Evolutionary conservation across 331 rosid genomes (phyloP).

Genomic region (Malus hybrid): DNA sequence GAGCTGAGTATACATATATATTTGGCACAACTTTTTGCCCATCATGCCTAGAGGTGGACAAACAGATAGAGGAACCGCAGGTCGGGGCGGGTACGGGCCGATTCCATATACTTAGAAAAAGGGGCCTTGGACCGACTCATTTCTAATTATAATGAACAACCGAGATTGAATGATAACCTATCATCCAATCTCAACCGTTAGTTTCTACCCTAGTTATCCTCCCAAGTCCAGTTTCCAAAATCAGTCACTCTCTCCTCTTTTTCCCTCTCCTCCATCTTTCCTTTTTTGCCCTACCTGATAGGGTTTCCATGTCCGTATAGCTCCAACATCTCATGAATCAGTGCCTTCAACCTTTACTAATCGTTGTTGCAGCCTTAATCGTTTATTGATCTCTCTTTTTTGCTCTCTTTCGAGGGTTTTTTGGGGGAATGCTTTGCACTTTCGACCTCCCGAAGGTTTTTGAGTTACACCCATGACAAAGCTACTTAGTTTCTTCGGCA

Average conservation of each 20-base stretch:
- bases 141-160: too few species aligned
- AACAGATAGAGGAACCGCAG: too few species aligned
- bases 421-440: slow-evolving; percentile 18
- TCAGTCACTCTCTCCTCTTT: background rate
- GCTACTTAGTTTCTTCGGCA: slow-evolving; percentile 70
- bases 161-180: too few species aligned
- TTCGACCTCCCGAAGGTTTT: slow-evolving; percentile 35
- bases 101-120: too few species aligned
- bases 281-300: background rate
- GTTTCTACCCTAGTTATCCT: background rate
- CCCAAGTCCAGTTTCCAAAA: background rate
- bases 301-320: slow-evolving; percentile 44
- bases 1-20: background rate
- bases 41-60: slow-evolving; percentile 15
- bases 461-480: slow-evolving; percentile 58
- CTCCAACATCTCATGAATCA: slow-evolving; percentile 37
- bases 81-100: too few species aligned
- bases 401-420: slow-evolving; percentile 54
- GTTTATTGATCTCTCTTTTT: slow-evolving; percentile 34
- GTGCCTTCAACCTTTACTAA: slow-evolving; percentile 20
- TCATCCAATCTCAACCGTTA: too few species aligned
- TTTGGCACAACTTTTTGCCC: slow-evolving; percentile 11
- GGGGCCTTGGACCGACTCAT: accelerated
- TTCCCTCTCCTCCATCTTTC: background rate
- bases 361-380: slow-evolving; percentile 12